Evolutionary conservation across 139 green algal genomes (phyloP).

Genomic region (Closterium sp.): DNA sequence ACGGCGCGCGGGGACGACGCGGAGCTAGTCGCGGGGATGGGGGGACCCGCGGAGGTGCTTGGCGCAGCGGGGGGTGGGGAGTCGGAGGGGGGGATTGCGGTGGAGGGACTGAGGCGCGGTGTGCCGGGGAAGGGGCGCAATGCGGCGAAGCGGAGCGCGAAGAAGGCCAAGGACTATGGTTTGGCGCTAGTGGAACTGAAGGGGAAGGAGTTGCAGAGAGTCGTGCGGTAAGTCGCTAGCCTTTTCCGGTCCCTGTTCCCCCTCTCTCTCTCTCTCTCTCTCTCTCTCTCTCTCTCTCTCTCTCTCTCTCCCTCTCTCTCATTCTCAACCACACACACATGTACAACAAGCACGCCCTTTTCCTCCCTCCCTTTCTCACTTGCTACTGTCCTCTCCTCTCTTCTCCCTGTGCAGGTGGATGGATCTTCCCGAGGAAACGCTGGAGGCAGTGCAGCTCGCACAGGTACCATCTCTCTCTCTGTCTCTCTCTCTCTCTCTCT

Average conservation of each 20-base stretch:
- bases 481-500: constrained; percentile 2
- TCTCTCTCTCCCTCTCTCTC: too few species aligned
- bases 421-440: background rate
- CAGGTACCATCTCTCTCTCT: constrained; percentile 18
- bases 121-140: background rate
- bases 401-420: background rate
- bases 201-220: background rate
- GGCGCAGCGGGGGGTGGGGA: background rate
- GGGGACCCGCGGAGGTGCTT: background rate
- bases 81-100: background rate
- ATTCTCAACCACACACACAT: too few species aligned
- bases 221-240: background rate
- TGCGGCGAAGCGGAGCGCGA: background rate
- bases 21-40: background rate
- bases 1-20: background rate
- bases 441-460: background rate
- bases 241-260: too few species aligned
- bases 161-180: background rate
- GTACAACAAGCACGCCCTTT: too few species aligned
- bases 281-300: too few species aligned
- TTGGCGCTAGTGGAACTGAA: background rate
- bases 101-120: background rate
- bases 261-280: too few species aligned
- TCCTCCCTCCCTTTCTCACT: background rate
- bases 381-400: background rate